Percentiles rank a stretch among this genome's conserved stretches.
These are phyloP conservation scores for Onygena corvina DNA, from an alignment of 2,329 filamentous ascomycete genomes.

Conservation along the genomic window DNA sequence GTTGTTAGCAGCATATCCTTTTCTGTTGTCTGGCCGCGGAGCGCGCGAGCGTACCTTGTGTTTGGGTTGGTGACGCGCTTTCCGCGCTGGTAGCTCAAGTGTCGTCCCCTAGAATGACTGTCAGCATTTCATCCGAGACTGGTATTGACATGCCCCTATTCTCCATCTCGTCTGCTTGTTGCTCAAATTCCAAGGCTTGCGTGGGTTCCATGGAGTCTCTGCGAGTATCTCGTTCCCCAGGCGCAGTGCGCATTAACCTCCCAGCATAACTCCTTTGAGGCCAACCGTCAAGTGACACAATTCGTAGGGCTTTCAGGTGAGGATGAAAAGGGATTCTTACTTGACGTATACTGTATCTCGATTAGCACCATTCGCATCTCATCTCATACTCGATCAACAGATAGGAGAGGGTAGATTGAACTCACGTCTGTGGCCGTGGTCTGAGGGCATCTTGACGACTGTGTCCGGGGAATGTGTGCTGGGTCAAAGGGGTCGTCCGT, in stretches of 20 bases:
- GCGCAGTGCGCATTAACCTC: no score
- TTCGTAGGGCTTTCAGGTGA: constrained; percentile 7
- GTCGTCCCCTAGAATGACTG: constrained; percentile 62
- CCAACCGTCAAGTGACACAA: no score
- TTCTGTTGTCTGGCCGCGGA: neutral
- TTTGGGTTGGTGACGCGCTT: constrained; percentile 83
- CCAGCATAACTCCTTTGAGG: no score
- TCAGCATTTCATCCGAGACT: constrained; percentile 18
- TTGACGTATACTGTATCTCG: constrained; percentile 63
- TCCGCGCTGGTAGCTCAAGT: constrained; percentile 94
- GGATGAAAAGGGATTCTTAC: constrained; percentile 47
- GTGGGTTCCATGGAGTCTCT: neutral
- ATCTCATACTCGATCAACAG: neutral
- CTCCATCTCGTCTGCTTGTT: neutral
- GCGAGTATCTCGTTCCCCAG: neutral
- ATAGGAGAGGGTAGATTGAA: neutral
- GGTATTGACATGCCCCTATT: neutral
- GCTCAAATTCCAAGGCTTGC: neutral
- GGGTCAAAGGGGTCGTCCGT: constrained; percentile 2
- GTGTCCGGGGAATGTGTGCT: constrained; percentile 2
- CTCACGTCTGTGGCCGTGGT: constrained; percentile 81
- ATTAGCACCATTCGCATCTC: neutral
- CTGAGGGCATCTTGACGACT: constrained; percentile 66
- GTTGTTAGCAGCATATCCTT: neutral
- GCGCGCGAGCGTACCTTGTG: constrained; percentile 43